phyloP scores from a whole-genome alignment of 2,329 filamentous ascomycete genomes.

The Arthrobotrys entomopaga region DNA sequence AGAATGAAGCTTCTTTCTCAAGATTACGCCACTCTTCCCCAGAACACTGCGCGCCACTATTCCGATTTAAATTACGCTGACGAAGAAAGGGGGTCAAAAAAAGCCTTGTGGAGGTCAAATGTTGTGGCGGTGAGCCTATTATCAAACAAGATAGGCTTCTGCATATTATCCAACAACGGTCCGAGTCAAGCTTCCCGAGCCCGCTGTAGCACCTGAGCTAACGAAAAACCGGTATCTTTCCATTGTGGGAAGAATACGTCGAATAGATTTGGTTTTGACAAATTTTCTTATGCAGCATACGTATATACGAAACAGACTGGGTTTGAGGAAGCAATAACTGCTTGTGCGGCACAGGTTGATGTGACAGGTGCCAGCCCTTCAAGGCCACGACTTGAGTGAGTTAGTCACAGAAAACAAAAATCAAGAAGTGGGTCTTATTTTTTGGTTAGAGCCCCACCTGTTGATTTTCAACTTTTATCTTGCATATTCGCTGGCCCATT shows the following conservation, averaged over 20 bases:
- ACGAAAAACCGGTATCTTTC: background rate
- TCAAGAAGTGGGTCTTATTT: background rate
- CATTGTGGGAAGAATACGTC: background rate
- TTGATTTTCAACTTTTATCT: background rate
- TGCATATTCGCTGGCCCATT: background rate
- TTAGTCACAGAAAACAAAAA: background rate
- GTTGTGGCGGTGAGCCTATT: slow-evolving; percentile 7
- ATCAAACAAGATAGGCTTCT: background rate
- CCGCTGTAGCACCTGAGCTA: no score
- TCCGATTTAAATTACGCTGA: background rate
- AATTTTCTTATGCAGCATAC: no score
- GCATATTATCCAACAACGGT: background rate
- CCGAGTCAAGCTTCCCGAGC: no score
- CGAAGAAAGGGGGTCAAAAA: background rate
- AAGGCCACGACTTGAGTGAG: background rate
- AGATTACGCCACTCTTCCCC: no score
- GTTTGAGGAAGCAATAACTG: no score
- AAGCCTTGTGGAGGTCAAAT: slow-evolving; percentile 18
- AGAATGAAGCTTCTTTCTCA: background rate
- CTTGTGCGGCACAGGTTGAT: slow-evolving; percentile 11
- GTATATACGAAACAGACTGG: no score
- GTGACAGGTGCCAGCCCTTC: background rate
- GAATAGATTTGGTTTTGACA: no score
- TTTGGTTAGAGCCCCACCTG: slow-evolving; percentile 1
- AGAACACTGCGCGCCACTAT: background rate